Conservation (phyloP, 768 basidiomycete genomes). For the Mycena metata region DNA sequence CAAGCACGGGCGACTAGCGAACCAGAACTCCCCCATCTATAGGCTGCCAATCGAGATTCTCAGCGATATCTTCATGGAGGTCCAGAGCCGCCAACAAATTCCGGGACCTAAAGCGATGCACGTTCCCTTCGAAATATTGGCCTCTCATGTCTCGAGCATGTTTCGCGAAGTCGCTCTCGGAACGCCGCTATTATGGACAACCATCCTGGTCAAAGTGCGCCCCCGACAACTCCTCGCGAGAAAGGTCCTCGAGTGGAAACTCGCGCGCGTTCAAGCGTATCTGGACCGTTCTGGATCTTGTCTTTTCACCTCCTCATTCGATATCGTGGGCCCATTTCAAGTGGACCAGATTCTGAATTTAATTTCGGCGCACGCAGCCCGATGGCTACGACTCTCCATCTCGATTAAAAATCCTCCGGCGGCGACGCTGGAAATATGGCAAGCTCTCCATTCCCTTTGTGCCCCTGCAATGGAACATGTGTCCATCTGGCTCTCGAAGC, state of each 20-base stretch:
- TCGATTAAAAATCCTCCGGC: slow-evolving; percentile 39
- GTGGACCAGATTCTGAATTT: slow-evolving; percentile 47
- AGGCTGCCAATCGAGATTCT: slow-evolving; percentile 59
- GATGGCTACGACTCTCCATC: slow-evolving; percentile 57
- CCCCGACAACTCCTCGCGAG: slow-evolving; percentile 41
- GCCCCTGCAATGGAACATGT: slow-evolving; percentile 56
- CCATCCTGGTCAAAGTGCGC: slow-evolving; percentile 50
- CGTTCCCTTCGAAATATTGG: slow-evolving; percentile 52
- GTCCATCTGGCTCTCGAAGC: slow-evolving; percentile 52
- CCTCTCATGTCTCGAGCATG: slow-evolving; percentile 59
- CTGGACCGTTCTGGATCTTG: slow-evolving; percentile 54
- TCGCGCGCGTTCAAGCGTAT: slow-evolving; percentile 44
- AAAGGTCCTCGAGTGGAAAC: slow-evolving; percentile 45
- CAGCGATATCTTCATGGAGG: slow-evolving; percentile 50
- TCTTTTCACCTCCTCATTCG: slow-evolving; percentile 53
- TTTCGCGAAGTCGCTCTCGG: slow-evolving; percentile 59
- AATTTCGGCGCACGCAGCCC: slow-evolving; percentile 50
- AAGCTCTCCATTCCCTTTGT: slow-evolving; percentile 43
- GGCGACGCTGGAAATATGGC: slow-evolving; percentile 44
- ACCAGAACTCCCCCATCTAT: slow-evolving; percentile 50
- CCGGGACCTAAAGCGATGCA: slow-evolving; percentile 24
- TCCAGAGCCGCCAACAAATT: slow-evolving; percentile 44
- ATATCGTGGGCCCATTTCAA: slow-evolving; percentile 43
- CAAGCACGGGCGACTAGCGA: slow-evolving; percentile 50
- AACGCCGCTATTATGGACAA: slow-evolving; percentile 61